Evolutionary conservation across 257 asterid genomes (phyloP).

Genomic region (Solanum piurae): DNA sequence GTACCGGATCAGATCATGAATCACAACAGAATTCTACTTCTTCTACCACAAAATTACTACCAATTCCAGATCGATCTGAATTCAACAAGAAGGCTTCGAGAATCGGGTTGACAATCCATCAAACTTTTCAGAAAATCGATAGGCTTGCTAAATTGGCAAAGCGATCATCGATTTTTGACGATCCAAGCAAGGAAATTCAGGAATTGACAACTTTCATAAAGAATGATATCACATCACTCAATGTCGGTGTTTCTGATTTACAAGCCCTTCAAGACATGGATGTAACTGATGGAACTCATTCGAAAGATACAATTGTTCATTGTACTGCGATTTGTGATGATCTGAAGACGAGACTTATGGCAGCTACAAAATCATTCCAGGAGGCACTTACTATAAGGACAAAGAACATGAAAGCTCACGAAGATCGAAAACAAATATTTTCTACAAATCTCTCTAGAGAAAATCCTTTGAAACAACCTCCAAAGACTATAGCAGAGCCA

Average conservation of each 20-base stretch:
- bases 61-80: slow-evolving; percentile 51
- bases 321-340: slow-evolving; percentile 73
- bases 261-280: slow-evolving; percentile 56
- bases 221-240: slow-evolving; percentile 59
- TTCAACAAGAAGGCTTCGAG: slow-evolving; percentile 63
- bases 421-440: slow-evolving; percentile 64
- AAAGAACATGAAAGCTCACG: slow-evolving; percentile 75
- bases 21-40: not conserved
- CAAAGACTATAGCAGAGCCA: slow-evolving; percentile 32
- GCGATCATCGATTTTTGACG: slow-evolving; percentile 72
- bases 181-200: slow-evolving; percentile 78
- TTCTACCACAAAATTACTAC: not conserved
- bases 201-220: slow-evolving; percentile 57
- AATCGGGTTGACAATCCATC: slow-evolving; percentile 64
- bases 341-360: slow-evolving; percentile 71
- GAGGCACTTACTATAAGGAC: slow-evolving; percentile 68
- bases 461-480: slow-evolving; percentile 46
- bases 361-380: slow-evolving; percentile 65
- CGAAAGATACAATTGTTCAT: slow-evolving; percentile 74
- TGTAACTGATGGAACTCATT: slow-evolving; percentile 38
- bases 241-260: slow-evolving; percentile 56
- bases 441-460: slow-evolving; percentile 69
- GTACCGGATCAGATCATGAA: not conserved
- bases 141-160: slow-evolving; percentile 62
- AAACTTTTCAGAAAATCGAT: slow-evolving; percentile 64